Conservation (phyloP, 306 rosid genomes). For the Chamaecrista fasciculata region DNA sequence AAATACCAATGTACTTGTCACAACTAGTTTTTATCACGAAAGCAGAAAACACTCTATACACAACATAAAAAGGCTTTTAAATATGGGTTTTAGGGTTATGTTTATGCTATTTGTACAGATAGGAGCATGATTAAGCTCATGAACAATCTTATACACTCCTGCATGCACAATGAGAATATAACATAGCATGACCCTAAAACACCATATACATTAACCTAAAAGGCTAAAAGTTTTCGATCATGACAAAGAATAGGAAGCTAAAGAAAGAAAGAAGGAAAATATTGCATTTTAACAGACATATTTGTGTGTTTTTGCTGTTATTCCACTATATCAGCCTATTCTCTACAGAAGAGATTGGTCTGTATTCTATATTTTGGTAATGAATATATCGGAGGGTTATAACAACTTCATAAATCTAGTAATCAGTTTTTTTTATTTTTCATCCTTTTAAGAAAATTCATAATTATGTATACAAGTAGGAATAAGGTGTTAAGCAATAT, state of each 20-base stretch:
- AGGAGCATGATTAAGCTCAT: not conserved
- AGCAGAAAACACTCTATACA: constrained; percentile 20
- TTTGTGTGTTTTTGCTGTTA: too few species aligned
- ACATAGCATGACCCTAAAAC: not conserved
- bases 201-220: too few species aligned
- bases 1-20: constrained; percentile 34
- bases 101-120: not conserved
- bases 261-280: not conserved
- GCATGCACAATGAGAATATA: not conserved
- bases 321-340: too few species aligned
- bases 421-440: constrained; percentile 9
- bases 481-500: constrained; percentile 18
- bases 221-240: not conserved
- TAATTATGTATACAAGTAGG: constrained; percentile 1
- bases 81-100: not conserved
- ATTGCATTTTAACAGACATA: constrained; percentile 22
- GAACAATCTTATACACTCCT: not conserved
- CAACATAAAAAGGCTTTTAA: not conserved
- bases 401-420: constrained; percentile 25
- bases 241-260: not conserved
- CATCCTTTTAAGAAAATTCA: not conserved
- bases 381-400: too few species aligned
- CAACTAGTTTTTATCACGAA: constrained; percentile 25
- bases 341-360: too few species aligned
- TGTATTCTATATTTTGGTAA: too few species aligned